phyloP scores from a whole-genome alignment of 345 rosid species.

The Eucalyptus marginata region DNA sequence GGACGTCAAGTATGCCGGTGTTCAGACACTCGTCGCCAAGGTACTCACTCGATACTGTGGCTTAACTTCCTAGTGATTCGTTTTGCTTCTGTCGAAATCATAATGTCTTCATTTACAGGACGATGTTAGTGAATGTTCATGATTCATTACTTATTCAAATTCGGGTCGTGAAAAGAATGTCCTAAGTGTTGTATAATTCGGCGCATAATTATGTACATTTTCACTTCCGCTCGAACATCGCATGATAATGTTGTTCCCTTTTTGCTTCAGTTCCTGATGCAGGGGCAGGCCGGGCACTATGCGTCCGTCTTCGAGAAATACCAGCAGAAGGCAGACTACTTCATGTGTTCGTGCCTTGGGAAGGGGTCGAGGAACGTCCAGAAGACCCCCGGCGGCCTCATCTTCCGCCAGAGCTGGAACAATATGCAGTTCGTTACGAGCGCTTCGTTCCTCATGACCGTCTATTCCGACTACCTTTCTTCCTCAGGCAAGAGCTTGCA shows the following conservation, averaged over 20 bases:
- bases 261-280: conserved; percentile 65
- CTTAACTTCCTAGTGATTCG: neutral
- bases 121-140: neutral
- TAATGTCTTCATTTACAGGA: neutral
- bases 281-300: conserved; percentile 69
- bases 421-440: conserved; percentile 94
- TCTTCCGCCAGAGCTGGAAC: conserved; percentile 92
- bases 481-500: conserved; percentile 46
- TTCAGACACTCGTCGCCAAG: conserved; percentile 92
- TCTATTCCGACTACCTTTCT: conserved; percentile 77
- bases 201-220: neutral
- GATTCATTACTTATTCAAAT: neutral
- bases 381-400: conserved; percentile 88
- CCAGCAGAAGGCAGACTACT: conserved; percentile 81
- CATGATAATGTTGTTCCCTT: neutral
- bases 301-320: conserved; percentile 57
- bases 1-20: conserved; percentile 98
- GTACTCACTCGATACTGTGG: conserved; percentile 10
- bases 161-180: rapidly evolving
- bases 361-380: conserved; percentile 51
- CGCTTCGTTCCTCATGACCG: conserved; percentile 67
- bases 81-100: neutral
- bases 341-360: conserved; percentile 82
- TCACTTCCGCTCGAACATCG: neutral
- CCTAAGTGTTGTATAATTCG: neutral